phyloP scores from a whole-genome alignment of 1,284 basidiomycete genomes.

The Ganoderma leucocontextum region DNA sequence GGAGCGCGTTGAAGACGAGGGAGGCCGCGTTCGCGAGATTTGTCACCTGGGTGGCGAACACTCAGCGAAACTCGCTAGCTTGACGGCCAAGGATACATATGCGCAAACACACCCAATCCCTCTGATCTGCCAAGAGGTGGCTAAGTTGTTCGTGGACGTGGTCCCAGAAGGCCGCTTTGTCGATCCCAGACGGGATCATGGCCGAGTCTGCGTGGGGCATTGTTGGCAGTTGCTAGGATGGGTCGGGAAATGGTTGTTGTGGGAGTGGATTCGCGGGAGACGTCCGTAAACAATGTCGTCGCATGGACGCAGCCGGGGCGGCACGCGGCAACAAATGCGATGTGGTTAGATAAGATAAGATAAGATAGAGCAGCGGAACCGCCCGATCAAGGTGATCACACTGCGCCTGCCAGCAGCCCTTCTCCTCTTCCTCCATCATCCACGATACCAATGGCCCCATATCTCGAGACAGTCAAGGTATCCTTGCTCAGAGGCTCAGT shows the following conservation, averaged over 20 bases:
- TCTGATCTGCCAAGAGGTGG: constrained; percentile 69
- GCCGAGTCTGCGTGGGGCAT: constrained; percentile 91
- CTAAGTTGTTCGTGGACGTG: constrained; percentile 74
- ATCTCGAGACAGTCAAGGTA: constrained; percentile 86
- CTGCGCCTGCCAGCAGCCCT: constrained; percentile 26
- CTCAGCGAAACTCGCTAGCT: constrained; percentile 17
- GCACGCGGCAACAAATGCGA: background rate
- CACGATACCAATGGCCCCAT: constrained; percentile 74
- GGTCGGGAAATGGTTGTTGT: background rate
- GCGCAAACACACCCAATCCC: constrained; percentile 70
- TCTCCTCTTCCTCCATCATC: constrained; percentile 18
- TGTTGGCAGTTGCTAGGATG: background rate
- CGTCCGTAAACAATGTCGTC: background rate
- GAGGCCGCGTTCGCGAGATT: constrained; percentile 87
- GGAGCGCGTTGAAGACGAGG: constrained; percentile 79
- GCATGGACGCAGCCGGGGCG: too few relatives aligned
- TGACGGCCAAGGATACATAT: constrained; percentile 21
- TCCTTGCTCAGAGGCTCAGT: constrained; percentile 28
- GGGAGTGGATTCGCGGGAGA: background rate
- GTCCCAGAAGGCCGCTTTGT: constrained; percentile 82
- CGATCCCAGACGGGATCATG: constrained; percentile 70
- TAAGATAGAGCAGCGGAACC: constrained; percentile 19
- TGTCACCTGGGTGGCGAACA: constrained; percentile 64
- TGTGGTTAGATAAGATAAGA: constrained; percentile 16
- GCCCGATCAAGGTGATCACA: constrained; percentile 3